Evolutionary conservation across 441 rosid species (phyloP).

Genomic region (Eugenia klotzschiana): DNA sequence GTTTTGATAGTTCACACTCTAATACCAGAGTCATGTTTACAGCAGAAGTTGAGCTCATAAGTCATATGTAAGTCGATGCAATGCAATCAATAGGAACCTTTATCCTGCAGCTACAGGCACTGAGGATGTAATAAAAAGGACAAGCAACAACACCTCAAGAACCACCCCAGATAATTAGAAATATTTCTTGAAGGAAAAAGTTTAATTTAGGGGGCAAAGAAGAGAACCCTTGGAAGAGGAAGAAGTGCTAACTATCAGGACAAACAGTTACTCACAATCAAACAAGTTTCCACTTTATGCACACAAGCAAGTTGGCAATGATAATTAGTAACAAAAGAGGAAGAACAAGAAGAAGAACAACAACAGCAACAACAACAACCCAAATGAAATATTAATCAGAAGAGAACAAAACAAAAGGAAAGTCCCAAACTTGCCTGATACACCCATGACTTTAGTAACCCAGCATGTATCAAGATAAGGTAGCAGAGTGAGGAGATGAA

Average conservation of each 20-base stretch:
- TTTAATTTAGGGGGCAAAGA: background rate
- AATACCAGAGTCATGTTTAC: background rate
- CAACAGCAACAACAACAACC: background rate
- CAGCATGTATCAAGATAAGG: conserved; percentile 8
- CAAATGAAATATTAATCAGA: background rate
- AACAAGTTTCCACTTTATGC: background rate
- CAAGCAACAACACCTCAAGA: background rate
- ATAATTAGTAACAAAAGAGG: background rate
- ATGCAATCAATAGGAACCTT: background rate
- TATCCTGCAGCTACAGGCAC: background rate
- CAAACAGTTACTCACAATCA: background rate
- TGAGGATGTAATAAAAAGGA: background rate
- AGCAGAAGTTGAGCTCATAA: background rate
- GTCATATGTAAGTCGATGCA: background rate
- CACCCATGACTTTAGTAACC: conserved; percentile 15
- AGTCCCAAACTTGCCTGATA: conserved; percentile 12
- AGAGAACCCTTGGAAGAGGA: background rate
- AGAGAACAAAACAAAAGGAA: background rate
- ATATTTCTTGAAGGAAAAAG: background rate
- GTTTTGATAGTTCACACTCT: background rate
- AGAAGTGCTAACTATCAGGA: background rate
- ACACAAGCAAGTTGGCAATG: background rate
- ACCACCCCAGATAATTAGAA: background rate
- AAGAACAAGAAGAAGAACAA: background rate
- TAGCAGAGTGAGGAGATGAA: conserved; percentile 2